A percentile compares a stretch with the other conserved stretches of the same genome.
phyloP scores from a whole-genome alignment of 441 rosid species.

The Raphanus hybrid region DNA sequence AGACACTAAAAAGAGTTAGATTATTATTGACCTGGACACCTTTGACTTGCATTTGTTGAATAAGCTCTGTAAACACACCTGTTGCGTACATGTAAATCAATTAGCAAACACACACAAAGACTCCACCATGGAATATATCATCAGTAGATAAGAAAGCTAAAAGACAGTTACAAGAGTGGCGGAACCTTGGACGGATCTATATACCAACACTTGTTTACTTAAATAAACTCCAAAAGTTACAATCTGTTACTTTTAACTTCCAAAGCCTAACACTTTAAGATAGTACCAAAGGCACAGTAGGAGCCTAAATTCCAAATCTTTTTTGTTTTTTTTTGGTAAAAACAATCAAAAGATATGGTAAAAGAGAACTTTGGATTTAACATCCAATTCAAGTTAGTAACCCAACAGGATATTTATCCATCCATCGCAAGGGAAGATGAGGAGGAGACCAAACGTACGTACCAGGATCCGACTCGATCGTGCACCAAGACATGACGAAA shows the following conservation, averaged over 20 bases:
- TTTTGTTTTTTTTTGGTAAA: not conserved
- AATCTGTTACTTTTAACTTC: too few species aligned
- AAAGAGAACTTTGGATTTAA: not conserved
- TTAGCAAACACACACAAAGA: constrained; percentile 13
- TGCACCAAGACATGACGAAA: constrained; percentile 92
- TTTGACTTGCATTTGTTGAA: constrained; percentile 97
- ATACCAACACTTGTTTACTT: not conserved
- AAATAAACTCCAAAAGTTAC: too few species aligned
- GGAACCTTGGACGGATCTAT: not conserved
- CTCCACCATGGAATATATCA: not conserved
- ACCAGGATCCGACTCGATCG: constrained; percentile 99
- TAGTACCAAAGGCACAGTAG: not conserved
- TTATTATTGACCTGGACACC: constrained; percentile 77
- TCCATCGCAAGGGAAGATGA: constrained; percentile 3
- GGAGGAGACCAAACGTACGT: constrained; percentile 33
- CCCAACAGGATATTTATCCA: not conserved
- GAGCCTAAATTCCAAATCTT: not conserved
- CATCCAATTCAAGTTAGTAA: constrained; percentile 13
- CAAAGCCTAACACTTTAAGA: not conserved
- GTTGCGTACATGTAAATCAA: constrained; percentile 15
- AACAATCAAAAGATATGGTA: not conserved
- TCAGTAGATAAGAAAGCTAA: constrained; percentile 1
- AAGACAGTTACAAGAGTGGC: not conserved
- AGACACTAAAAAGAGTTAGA: not conserved
- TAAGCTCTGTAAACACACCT: constrained; percentile 99